These are phyloP conservation scores for Porodaedalea pini DNA, from an alignment of 1,284 basidiomycete genomes.

Conservation along the genomic window DNA sequence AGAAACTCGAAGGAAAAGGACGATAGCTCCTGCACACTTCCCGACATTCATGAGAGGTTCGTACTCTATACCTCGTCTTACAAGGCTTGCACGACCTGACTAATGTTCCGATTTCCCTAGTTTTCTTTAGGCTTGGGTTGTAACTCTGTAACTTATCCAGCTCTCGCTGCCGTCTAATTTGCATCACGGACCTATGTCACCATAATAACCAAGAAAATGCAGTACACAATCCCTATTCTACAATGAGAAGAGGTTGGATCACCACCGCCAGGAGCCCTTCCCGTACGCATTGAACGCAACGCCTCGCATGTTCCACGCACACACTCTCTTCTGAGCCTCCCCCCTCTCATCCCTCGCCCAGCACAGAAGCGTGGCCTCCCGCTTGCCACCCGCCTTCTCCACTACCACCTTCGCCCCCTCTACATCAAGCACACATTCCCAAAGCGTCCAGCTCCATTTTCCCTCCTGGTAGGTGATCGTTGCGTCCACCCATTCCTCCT, in stretches of 20 bases:
- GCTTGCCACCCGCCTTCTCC: constrained; percentile 17
- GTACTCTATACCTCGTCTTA: neutral
- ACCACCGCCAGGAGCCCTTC: constrained; percentile 10
- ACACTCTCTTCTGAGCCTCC: constrained; percentile 42
- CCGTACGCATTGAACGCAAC: constrained; percentile 49
- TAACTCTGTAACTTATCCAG: neutral
- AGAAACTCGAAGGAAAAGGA: constrained; percentile 56
- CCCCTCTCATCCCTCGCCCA: constrained; percentile 46
- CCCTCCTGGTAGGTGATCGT: constrained; percentile 59
- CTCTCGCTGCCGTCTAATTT: neutral
- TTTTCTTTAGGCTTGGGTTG: neutral
- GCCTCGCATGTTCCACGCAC: constrained; percentile 55
- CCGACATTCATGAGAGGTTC: neutral
- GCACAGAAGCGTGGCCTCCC: constrained; percentile 30
- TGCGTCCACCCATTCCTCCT: constrained; percentile 49
- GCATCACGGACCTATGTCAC: neutral
- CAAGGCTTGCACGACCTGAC: neutral
- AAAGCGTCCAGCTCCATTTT: constrained; percentile 67
- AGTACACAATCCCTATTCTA: neutral
- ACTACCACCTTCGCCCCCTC: constrained; percentile 26
- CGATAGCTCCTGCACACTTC: constrained; percentile 33
- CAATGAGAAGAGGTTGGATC: neutral
- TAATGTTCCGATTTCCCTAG: neutral
- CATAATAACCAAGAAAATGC: neutral
- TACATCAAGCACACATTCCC: constrained; percentile 47